Conservation (phyloP, 495 filamentous ascomycete species). For the Penicillium taxi region DNA sequence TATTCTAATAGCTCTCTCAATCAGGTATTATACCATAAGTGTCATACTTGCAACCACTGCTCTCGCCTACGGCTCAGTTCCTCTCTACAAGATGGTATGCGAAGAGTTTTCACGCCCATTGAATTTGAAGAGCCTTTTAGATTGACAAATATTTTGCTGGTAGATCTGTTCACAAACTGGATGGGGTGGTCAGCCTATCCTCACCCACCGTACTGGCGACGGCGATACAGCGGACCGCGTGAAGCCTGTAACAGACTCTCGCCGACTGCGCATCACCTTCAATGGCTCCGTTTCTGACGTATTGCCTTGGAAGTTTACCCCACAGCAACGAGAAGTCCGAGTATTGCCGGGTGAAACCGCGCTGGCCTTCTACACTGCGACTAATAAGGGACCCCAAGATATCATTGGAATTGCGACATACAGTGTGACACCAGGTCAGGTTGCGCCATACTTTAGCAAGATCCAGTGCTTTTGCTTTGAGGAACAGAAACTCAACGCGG, state of each 20-base stretch:
- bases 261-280: conserved; percentile 92
- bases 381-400: conserved; percentile 77
- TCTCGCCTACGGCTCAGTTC: conserved; percentile 90
- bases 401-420: conserved; percentile 99
- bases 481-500: conserved; percentile 86
- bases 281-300: conserved; percentile 89
- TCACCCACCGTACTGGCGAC: conserved; percentile 59
- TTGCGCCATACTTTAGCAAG: conserved; percentile 97
- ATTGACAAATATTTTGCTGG: conserved; percentile 5
- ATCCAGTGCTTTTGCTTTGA: conserved; percentile 99
- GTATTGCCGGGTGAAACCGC: conserved; percentile 95
- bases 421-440: conserved; percentile 89
- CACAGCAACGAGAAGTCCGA: conserved; percentile 93
- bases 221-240: conserved; percentile 65
- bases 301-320: conserved; percentile 93
- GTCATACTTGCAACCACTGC: conserved; percentile 84
- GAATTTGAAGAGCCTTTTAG: neutral
- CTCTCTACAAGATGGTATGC: conserved; percentile 90
- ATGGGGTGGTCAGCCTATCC: conserved; percentile 88
- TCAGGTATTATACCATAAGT: conserved; percentile 78
- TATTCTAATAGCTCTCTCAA: neutral
- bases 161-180: conserved; percentile 96
- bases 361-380: conserved; percentile 95
- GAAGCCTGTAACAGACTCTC: conserved; percentile 67
- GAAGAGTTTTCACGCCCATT: neutral